Conservation (phyloP, 805 yeast species). For the Candida ipomoeae region DNA sequence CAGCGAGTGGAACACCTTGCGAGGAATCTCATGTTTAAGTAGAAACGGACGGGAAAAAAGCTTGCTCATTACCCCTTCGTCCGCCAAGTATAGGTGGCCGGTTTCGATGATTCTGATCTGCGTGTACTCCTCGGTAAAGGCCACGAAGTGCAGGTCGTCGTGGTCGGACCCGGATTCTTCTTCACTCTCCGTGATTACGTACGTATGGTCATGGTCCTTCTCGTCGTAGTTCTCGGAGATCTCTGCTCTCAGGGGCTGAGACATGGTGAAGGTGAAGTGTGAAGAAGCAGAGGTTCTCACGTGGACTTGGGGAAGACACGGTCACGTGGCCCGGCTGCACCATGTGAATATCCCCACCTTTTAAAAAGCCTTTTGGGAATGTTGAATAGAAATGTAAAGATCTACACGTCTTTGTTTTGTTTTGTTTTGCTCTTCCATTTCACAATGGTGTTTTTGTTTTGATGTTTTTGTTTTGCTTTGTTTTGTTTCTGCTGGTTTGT, state of each 20-base stretch:
- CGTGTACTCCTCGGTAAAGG: background rate
- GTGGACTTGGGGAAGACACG: background rate
- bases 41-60: conserved; percentile 33
- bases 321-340: background rate
- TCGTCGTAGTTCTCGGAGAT: background rate
- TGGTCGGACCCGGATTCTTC: background rate
- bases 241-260: background rate
- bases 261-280: background rate
- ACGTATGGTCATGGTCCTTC: conserved; percentile 40
- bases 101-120: conserved; percentile 1
- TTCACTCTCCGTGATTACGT: conserved; percentile 17
- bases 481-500: no score
- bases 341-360: background rate
- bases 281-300: background rate
- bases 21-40: conserved; percentile 80
- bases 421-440: no score
- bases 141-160: background rate
- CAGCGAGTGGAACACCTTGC: conserved; percentile 84
- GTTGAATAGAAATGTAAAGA: no score
- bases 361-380: no score
- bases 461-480: no score
- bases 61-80: conserved; percentile 5
- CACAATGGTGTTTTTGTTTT: no score
- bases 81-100: conserved; percentile 4
- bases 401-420: no score